Base-by-base conservation (phyloP, 768 basidiomycete species). In the Boletus patriciae region DNA sequence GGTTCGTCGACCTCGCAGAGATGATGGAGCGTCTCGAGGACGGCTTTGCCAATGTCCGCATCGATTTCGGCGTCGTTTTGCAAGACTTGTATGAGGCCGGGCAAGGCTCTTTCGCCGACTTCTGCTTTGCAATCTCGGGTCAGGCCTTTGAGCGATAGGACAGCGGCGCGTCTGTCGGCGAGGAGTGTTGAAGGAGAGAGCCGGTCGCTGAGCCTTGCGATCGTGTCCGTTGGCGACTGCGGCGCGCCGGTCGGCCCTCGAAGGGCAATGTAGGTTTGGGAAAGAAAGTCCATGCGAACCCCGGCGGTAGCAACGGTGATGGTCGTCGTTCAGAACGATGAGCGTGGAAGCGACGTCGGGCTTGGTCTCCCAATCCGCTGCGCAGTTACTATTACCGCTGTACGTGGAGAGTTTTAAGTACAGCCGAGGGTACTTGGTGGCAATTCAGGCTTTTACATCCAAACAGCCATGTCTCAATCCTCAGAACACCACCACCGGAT, bases 61-160 rank as follows among this genome's bases (percentile, higher is more conserved):
- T 99, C 97, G 50, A 94, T 83, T 62, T 92, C 87, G 0, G 94
- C 90, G 68, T 98, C 95, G 57, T 90, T 90, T 65, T 87, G 81
- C 33, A 98, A 77, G 33, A 92, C 88, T 29, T 88, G 86, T 4
- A 97, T 68, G 18, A 98, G 82, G 4, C 91, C 88, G 10, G 81
- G 74, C 9, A 98, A 78, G 1, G 93, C 90, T 46, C 80, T 79
- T 58, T 83, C 80, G 16, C 93, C 94, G 21, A 98, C 90, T 56
- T 97, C 92, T 57, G 86, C 80, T 70, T 90, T 95, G 78, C 90
- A 93, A 72, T 97, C 95, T 56, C 94, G 83, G 45, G 87, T 78
- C 51, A 98, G 85, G 21, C 95, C 96, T 70, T 98, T 98, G 62
- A 99, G 81, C 1, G 93, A 84, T 50, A 97, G 77, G n/a, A 99